phyloP scores from a whole-genome alignment of 345 rosid genomes.

The Salix caprea region DNA sequence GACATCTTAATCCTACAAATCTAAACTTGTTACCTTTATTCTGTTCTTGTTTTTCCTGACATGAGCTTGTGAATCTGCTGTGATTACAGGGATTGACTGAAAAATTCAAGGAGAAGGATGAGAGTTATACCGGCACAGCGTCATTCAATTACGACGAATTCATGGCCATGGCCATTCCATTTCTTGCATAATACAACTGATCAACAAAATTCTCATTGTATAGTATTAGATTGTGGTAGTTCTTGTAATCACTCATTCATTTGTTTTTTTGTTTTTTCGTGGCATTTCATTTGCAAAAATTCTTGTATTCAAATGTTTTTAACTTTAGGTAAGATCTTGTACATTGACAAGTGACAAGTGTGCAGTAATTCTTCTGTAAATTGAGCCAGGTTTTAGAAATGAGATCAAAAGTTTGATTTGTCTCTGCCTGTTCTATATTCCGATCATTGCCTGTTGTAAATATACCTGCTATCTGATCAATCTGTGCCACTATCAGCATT shows the following conservation, averaged over 20 bases:
- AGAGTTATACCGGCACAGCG: slow-evolving; percentile 40
- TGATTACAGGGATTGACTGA: slow-evolving; percentile 61
- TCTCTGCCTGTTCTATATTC: neutral
- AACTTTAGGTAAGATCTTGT: neutral
- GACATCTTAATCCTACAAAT: neutral
- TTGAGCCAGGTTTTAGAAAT: neutral
- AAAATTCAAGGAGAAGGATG: slow-evolving; percentile 66
- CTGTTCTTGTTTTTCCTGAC: neutral
- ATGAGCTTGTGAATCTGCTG: neutral
- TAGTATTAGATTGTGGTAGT: neutral
- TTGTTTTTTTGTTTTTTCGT: neutral
- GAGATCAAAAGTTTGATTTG: neutral
- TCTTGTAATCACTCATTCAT: neutral
- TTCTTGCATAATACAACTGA: slow-evolving; percentile 50
- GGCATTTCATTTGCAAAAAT: neutral
- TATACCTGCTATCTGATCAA: neutral
- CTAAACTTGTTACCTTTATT: neutral
- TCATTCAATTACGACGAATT: slow-evolving; percentile 52
- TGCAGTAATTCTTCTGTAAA: neutral
- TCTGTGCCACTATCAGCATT: neutral
- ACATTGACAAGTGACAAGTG: neutral
- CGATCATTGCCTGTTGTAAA: neutral
- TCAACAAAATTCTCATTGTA: neutral
- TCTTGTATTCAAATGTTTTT: neutral
- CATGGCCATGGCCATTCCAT: slow-evolving; percentile 58